Evolutionary conservation across 371 early-diverging fungal genomes (phyloP), one percentile per base, ranked within the genome.

Genomic region (Neoconidiobolus thromboides): DNA sequence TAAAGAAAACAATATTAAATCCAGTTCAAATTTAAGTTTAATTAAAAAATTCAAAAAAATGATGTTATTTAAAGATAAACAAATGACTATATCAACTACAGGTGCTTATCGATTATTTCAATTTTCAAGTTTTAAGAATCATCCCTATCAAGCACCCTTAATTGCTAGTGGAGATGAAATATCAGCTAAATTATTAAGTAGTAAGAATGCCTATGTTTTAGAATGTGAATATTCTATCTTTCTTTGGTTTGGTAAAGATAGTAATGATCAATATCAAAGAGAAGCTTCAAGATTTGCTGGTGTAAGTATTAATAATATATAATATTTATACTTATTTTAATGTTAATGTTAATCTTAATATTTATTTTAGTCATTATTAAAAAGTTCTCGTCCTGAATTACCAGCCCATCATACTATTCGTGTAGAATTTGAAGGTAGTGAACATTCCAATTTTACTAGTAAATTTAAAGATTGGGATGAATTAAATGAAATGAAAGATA

Each of bases 261-360:
- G 38, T 12, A 49, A 3, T 9, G 60, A 59, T 39, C 12, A 38
- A 4, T 7, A 39, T 38, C 60, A 59, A 39, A 48, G 48, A 14
- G 60, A 59, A 49, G 60, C 60, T 10, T 48, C 48, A 40, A 3
- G 42, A 15, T 59, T 59, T 40, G 60, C 60, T 37, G 60, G 60
- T 1, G 50, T 51, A 51, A 51, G 52, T 36, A 10, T 7, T 26
- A 26, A 26, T 26, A 26, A 26, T 26, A 26, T 26, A 26, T 26
- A 26, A 26, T 26, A 26, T 26, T 26, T 26, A 26, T 26, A 26
- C 26, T 26, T 26, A 26, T 26, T 26, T 26, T 26, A 26, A 26
- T 26, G 26, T 26, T 26, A 36, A n/a, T n/a, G 0, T 51, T 51
- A 26, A 14, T 14, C 10, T 36, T 38, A 51, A 51, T 10, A 41